Percentiles rank a stretch among this genome's conserved stretches.
These are phyloP conservation scores for Apiospora hydei DNA, from an alignment of 2,329 filamentous ascomycete species.

Conservation along the genomic window DNA sequence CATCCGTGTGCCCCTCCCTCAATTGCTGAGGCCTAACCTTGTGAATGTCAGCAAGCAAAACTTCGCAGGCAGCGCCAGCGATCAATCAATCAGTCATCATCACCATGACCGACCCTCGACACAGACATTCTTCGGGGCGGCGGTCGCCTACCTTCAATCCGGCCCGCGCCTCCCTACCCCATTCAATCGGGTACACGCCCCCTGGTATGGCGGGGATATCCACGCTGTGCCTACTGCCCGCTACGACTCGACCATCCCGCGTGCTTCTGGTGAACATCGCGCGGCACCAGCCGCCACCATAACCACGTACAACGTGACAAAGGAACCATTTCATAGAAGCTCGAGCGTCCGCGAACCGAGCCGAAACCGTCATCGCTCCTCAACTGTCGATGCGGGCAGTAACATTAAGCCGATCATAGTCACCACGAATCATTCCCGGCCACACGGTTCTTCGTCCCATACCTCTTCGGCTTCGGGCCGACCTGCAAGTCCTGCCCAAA, in stretches of 20 bases:
- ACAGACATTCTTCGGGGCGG: constrained; percentile 49
- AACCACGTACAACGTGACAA: constrained; percentile 63
- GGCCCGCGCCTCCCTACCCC: constrained; percentile 62
- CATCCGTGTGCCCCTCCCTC: constrained; percentile 5
- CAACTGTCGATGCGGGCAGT: constrained; percentile 57
- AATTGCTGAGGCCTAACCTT: not conserved
- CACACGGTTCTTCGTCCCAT: constrained; percentile 50
- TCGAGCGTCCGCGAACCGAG: constrained; percentile 56
- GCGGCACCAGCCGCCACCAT: constrained; percentile 52
- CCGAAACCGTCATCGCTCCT: constrained; percentile 55
- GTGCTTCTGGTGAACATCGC: constrained; percentile 45
- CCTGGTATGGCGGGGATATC: constrained; percentile 57
- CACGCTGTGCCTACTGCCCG: constrained; percentile 58
- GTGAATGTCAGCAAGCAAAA: constrained; percentile 17
- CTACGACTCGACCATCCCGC: constrained; percentile 42
- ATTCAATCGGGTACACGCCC: constrained; percentile 55
- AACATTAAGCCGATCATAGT: constrained; percentile 62
- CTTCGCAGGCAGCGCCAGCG: not conserved
- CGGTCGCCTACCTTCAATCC: constrained; percentile 57
- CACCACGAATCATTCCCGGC: constrained; percentile 57
- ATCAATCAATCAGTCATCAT: constrained; percentile 14
- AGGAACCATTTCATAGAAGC: constrained; percentile 57
- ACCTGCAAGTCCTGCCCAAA: constrained; percentile 53
- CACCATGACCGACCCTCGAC: constrained; percentile 57
- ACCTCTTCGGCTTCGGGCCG: constrained; percentile 43